Evolutionary conservation across 352 stramenopile genomes (phyloP).

Genomic region (Globisporangium polare): DNA sequence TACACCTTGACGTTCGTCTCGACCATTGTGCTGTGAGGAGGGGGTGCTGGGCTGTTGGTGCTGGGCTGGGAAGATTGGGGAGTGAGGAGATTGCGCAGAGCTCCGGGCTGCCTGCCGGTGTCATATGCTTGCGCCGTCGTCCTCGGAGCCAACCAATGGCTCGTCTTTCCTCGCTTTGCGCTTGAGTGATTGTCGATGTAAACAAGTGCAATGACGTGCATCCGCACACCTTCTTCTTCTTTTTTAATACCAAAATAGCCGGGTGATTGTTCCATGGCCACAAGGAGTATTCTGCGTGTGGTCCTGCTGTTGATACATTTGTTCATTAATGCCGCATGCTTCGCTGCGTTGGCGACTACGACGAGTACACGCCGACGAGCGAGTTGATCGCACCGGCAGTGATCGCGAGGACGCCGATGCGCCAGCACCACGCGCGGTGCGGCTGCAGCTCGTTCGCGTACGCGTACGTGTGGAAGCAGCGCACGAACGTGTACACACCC

Average conservation of each 20-base stretch:
- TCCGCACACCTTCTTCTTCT: too few species aligned
- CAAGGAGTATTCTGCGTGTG: too few species aligned
- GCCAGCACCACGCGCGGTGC: conserved; percentile 33
- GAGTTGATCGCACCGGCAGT: conserved; percentile 29
- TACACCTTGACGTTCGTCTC: conserved; percentile 19
- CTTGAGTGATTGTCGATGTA: too few species aligned
- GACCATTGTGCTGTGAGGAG: background rate
- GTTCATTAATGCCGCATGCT: too few species aligned
- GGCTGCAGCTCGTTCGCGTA: conserved; percentile 47
- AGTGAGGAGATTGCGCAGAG: background rate
- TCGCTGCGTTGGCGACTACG: too few species aligned
- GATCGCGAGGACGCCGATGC: conserved; percentile 25
- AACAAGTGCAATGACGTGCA: too few species aligned
- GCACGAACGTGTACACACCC: conserved; percentile 30
- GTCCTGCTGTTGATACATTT: too few species aligned
- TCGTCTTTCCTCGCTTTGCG: too few species aligned
- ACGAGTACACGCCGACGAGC: conserved; percentile 13
- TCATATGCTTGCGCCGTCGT: background rate
- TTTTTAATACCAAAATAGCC: too few species aligned
- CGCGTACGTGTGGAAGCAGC: conserved; percentile 36
- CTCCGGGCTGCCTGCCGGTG: background rate
- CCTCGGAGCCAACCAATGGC: background rate
- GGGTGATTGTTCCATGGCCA: too few species aligned
- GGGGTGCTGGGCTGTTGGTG: background rate
- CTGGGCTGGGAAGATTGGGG: background rate